Percentiles rank a stretch among this genome's conserved stretches.
These are phyloP conservation scores for Neodidymelliopsis sp. DNA, from an alignment of 2,329 filamentous ascomycete species.

Conservation along the genomic window DNA sequence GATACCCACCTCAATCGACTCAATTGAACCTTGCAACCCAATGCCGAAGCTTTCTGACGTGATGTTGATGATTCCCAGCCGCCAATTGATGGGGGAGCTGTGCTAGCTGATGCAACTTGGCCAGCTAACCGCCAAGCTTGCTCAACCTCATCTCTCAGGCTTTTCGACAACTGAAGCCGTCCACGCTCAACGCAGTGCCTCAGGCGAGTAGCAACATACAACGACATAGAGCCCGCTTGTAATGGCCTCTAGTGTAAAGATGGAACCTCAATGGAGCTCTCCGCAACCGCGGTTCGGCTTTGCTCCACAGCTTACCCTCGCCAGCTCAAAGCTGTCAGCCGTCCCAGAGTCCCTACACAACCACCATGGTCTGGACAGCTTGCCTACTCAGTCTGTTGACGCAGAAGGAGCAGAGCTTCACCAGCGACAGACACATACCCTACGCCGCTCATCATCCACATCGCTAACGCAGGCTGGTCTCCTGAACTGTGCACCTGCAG, in stretches of 20 bases:
- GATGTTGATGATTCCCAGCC: constrained; percentile 29
- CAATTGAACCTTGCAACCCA: constrained; percentile 28
- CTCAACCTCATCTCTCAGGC: constrained; percentile 34
- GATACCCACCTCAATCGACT: constrained; percentile 37
- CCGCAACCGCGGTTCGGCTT: neutral
- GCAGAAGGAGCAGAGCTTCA: neutral
- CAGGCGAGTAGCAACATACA: neutral
- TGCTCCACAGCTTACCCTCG: neutral
- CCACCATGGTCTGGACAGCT: neutral
- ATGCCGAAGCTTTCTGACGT: constrained; percentile 29
- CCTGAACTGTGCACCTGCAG: no score
- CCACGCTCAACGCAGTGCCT: constrained; percentile 16
- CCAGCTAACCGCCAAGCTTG: constrained; percentile 40
- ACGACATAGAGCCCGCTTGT: no score
- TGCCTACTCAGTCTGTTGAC: no score
- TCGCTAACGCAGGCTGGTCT: no score
- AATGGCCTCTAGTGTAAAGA: no score
- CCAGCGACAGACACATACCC: neutral
- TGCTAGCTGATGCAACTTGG: constrained; percentile 30
- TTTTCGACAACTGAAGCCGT: neutral
- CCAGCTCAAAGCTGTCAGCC: neutral
- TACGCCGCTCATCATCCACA: no score
- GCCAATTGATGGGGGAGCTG: constrained; percentile 24
- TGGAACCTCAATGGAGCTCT: constrained; percentile 1
- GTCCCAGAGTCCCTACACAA: neutral